Evolutionary conservation across 352 stramenopile species (phyloP), one percentile per base, ranked within the genome.

Genomic region (Salisapilia sapeloensis): DNA sequence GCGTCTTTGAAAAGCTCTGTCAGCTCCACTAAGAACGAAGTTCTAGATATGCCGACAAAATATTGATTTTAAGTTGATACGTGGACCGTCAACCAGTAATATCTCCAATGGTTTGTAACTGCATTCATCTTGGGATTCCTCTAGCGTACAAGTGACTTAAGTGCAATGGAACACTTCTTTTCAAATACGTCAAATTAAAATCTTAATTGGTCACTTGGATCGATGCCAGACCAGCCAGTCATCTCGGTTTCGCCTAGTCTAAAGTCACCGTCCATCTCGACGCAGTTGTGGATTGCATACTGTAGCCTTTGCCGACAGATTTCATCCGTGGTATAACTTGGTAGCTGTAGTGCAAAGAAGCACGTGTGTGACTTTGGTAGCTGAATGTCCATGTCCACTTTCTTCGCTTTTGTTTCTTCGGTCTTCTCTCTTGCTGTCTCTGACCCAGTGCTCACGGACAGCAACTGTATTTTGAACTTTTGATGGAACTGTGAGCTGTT

Each of bases 181-280:
- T n/a, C n/a, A n/a, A n/a, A n/a, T n/a, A n/a, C 14, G 29, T 14
- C 12, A 14, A 10, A n/a, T 45, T 30, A 81, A 25, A 81, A 72
- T 4, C 65, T 53, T 0, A 82, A 50, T 20, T 72, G 63, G 44
- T 78, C 67, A 33, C 61, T 60, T 15, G 63, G 50, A 29, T 56
- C 59, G 24, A 82, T 66, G 16, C 72, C 63, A 14, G 45, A 71
- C 70, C 70, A 85, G 1, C 70, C 66, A 2, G 51, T 79, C 59
- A 80, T 81, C 44, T 90, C 74, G 13, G 63, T 76, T 49, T 86
- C 75, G 6, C 71, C 72, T 2, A 87, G 54, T 9, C 75, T 67
- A 35, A 90, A 90, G 44, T 91, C 75, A n/a, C 71, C 75, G 37
- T 87, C 75, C 69, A 91, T 91, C 46, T 91, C 75, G 9, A 86